These are phyloP conservation scores for Lodderomyces pseudojiufengensis DNA, from an alignment of 1,139 yeast species.

Conservation along the genomic window DNA sequence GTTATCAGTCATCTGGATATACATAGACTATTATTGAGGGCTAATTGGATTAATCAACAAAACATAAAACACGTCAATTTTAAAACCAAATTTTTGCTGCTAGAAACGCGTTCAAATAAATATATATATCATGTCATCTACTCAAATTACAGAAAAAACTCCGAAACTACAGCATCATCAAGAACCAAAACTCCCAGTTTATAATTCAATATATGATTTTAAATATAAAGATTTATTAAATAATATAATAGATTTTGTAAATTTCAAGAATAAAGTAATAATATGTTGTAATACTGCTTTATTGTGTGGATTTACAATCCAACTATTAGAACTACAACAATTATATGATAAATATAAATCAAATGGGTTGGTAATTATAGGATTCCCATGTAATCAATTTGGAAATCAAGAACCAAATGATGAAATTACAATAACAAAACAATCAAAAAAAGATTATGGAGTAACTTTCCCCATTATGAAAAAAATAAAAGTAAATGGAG, in stretches of 20 bases:
- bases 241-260: conserved; percentile 17
- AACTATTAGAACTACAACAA: conserved; percentile 32
- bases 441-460: conserved; percentile 67
- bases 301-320: conserved; percentile 45
- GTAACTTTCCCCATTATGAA: conserved; percentile 39
- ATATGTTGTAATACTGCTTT: conserved; percentile 45
- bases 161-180: no score
- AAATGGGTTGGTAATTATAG: conserved; percentile 33
- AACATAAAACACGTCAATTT: no score
- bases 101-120: no score
- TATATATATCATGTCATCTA: no score
- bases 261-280: conserved; percentile 31
- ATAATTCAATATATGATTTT: conserved; percentile 11
- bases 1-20: no score
- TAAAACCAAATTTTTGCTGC: no score
- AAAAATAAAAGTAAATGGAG: conserved; percentile 38
- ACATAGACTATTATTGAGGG: no score
- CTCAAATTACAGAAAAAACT: no score
- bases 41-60: no score
- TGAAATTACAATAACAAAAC: conserved; percentile 57
- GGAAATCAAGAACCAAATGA: conserved; percentile 84
- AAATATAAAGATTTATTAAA: conserved; percentile 15
- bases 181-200: no score
- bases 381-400: conserved; percentile 46
- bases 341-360: conserved; percentile 30